phyloP scores from a whole-genome alignment of 106 monocot genomes.

The Vanilla planifolia region DNA sequence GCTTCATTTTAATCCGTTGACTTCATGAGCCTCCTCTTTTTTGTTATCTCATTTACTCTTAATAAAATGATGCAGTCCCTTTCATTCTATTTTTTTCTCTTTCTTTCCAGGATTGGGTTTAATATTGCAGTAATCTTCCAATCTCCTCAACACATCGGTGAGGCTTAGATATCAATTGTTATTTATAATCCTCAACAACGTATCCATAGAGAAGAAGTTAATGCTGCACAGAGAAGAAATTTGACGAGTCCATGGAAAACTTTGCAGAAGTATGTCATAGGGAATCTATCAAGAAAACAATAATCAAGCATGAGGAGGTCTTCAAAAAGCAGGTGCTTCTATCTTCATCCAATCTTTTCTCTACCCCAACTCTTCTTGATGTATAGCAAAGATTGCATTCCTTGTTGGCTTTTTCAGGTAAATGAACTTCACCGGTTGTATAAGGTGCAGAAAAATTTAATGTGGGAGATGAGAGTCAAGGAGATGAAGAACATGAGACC shows the following conservation, averaged over 20 bases:
- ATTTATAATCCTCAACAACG: not conserved
- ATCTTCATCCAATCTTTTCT: not conserved
- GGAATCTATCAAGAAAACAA: conserved; percentile 34
- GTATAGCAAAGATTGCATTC: not conserved
- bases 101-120: conserved; percentile 17
- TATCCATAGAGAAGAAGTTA: conserved; percentile 1
- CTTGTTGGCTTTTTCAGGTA: conserved; percentile 25
- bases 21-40: not conserved
- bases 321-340: conserved; percentile 50
- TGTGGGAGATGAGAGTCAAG: conserved; percentile 23
- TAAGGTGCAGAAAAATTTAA: conserved; percentile 45
- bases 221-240: not conserved
- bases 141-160: conserved; percentile 7
- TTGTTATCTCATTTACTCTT: not conserved
- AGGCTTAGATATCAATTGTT: conserved; percentile 1
- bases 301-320: conserved; percentile 54
- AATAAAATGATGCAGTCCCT: too few relatives aligned
- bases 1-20: too few relatives aligned
- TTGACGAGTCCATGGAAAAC: conserved; percentile 25
- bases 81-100: conserved; percentile 1
- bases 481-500: conserved; percentile 10
- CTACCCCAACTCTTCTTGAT: not conserved
- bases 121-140: conserved; percentile 6
- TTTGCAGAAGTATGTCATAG: conserved; percentile 16
- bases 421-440: conserved; percentile 56